phyloP scores from a whole-genome alignment of 2,329 filamentous ascomycete genomes.

The Simplicillium sp. region DNA sequence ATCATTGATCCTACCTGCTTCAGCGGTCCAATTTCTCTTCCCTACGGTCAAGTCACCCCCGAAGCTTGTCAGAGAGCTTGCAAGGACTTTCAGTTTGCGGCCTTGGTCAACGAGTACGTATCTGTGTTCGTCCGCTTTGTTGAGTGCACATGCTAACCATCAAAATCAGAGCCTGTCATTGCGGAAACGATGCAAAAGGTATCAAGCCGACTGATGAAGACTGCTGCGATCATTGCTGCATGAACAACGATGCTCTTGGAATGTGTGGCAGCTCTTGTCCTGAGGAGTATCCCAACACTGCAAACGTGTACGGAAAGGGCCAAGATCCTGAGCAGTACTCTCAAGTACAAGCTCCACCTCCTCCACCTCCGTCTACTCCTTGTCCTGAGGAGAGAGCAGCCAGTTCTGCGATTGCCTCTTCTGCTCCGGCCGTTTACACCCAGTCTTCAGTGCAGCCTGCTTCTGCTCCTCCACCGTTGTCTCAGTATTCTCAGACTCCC shows the following conservation, averaged over 20 bases:
- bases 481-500: background rate
- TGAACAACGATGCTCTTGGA: constrained; percentile 16
- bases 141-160: constrained; percentile 4
- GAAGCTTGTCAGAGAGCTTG: constrained; percentile 19
- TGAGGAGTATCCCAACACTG: constrained; percentile 14
- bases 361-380: constrained; percentile 5
- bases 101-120: constrained; percentile 21
- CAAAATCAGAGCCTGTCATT: constrained; percentile 20
- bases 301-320: constrained; percentile 19
- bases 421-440: constrained; percentile 2
- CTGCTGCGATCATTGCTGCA: constrained; percentile 21
- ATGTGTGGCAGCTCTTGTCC: constrained; percentile 23
- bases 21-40: constrained; percentile 12
- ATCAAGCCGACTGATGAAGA: constrained; percentile 17
- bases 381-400: background rate
- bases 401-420: constrained; percentile 2
- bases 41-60: constrained; percentile 13
- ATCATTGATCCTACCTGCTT: constrained; percentile 17
- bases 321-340: constrained; percentile 7
- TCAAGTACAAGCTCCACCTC: constrained; percentile 1
- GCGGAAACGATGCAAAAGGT: constrained; percentile 20
- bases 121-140: rapidly evolving
- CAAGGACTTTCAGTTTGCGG: constrained; percentile 17
- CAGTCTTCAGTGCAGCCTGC: constrained; percentile 1
- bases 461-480: background rate